Conservation (phyloP, 352 stramenopile species). For the Globisporangium recalcitrans region DNA sequence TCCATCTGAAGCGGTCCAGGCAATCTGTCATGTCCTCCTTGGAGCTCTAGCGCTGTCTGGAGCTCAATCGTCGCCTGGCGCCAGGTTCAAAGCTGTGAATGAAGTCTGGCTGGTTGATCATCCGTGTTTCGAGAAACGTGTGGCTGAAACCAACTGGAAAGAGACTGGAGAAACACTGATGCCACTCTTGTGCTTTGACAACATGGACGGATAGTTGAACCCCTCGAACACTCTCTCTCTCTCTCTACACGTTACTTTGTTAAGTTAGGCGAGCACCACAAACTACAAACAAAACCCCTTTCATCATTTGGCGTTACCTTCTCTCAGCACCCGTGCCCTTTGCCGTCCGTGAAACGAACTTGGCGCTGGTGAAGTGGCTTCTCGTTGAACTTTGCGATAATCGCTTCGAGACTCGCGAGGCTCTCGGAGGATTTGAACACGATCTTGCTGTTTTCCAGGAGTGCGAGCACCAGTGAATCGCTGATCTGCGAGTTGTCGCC, state of each 20-base stretch:
- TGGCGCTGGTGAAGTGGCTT: conserved; percentile 5
- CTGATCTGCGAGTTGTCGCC: conserved; percentile 1
- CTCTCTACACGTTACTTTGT: background rate
- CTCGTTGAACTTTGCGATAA: conserved; percentile 6
- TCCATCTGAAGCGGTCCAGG: background rate
- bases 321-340: background rate
- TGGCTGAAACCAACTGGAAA: background rate
- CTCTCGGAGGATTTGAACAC: conserved; percentile 7
- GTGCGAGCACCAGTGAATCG: background rate
- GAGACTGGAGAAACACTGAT: background rate
- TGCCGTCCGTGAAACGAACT: conserved; percentile 1
- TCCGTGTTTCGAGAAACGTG: background rate
- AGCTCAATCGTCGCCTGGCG: background rate
- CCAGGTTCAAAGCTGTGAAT: background rate
- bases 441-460: background rate
- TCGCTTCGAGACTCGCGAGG: background rate
- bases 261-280: background rate
- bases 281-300: background rate
- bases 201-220: background rate
- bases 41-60: background rate
- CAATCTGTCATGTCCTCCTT: background rate
- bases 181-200: background rate
- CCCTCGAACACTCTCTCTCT: no score
- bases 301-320: background rate
- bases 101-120: background rate